Conservation (phyloP, 352 stramenopile genomes). For the Pythium grandisporangium region DNA sequence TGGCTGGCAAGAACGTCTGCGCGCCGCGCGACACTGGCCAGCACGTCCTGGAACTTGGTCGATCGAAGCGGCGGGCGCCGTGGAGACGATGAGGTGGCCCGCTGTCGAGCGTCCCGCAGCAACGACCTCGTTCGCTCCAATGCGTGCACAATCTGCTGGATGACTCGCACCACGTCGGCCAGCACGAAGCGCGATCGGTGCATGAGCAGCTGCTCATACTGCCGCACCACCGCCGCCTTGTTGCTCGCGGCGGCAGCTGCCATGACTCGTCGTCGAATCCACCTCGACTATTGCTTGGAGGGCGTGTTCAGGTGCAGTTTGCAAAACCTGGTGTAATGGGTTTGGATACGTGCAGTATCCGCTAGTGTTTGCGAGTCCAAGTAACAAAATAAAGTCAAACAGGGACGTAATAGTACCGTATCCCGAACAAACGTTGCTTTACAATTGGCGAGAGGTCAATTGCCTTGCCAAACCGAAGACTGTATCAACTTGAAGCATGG, state of each 20-base stretch:
- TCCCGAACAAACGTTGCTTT: too few species aligned
- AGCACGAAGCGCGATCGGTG: slow-evolving; percentile 27
- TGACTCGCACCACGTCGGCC: slow-evolving; percentile 10
- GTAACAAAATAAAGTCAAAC: too few species aligned
- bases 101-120: not conserved
- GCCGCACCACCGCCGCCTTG: slow-evolving; percentile 6
- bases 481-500: too few species aligned
- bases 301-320: too few species aligned
- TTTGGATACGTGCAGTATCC: too few species aligned
- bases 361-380: too few species aligned
- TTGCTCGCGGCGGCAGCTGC: not conserved
- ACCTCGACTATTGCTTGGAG: too few species aligned
- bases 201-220: slow-evolving; percentile 41
- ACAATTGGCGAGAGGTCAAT: too few species aligned
- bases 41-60: slow-evolving; percentile 1
- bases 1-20: not conserved
- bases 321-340: too few species aligned
- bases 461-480: too few species aligned
- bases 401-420: too few species aligned
- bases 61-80: not conserved
- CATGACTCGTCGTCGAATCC: not conserved
- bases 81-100: too few species aligned
- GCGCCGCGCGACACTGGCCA: slow-evolving; percentile 3
- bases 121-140: slow-evolving; percentile 8
- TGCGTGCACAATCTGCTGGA: slow-evolving; percentile 5